phyloP scores from a whole-genome alignment of 148 eudicot species.

The Dysphania ambrosioides region DNA sequence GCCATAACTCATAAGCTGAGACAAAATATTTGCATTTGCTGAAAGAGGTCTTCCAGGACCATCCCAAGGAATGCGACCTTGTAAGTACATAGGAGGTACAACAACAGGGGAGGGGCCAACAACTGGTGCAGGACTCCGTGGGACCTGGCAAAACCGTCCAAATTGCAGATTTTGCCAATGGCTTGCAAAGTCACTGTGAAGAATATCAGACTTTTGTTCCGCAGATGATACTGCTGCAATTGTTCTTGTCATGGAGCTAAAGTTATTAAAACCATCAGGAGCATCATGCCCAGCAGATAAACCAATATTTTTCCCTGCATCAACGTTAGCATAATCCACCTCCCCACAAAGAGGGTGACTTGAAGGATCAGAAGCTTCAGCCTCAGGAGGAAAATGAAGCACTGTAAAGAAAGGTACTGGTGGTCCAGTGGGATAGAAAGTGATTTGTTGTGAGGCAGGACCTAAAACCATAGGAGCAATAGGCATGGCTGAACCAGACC shows the following conservation, averaged over 20 bases:
- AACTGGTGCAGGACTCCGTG: slow-evolving; percentile 38
- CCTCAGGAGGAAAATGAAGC: slow-evolving; percentile 56
- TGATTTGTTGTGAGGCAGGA: slow-evolving; percentile 50
- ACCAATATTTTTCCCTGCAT: slow-evolving; percentile 36
- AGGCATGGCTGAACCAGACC: slow-evolving; percentile 45
- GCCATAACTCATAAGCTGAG: slow-evolving; percentile 60
- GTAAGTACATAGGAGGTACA: slow-evolving; percentile 69
- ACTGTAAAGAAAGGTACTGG: slow-evolving; percentile 85
- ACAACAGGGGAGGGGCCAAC: slow-evolving; percentile 49
- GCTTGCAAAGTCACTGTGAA: slow-evolving; percentile 75
- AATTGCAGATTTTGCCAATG: slow-evolving; percentile 78
- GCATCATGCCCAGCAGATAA: slow-evolving; percentile 35
- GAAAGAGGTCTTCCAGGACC: slow-evolving; percentile 70
- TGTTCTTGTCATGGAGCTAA: slow-evolving; percentile 26
- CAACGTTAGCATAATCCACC: slow-evolving; percentile 36
- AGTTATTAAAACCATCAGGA: slow-evolving; percentile 32
- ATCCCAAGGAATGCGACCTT: slow-evolving; percentile 71
- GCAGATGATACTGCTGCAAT: slow-evolving; percentile 31
- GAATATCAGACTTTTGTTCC: slow-evolving; percentile 57
- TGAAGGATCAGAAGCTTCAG: slow-evolving; percentile 44
- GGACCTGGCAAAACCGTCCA: slow-evolving; percentile 78
- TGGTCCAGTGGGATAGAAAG: slow-evolving; percentile 85
- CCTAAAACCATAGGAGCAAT: slow-evolving; percentile 51
- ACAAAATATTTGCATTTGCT: slow-evolving; percentile 46
- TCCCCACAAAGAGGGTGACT: slow-evolving; percentile 41